Conservation (phyloP, 2,329 filamentous ascomycete genomes). For the Byssoonygena ceratinophila region DNA sequence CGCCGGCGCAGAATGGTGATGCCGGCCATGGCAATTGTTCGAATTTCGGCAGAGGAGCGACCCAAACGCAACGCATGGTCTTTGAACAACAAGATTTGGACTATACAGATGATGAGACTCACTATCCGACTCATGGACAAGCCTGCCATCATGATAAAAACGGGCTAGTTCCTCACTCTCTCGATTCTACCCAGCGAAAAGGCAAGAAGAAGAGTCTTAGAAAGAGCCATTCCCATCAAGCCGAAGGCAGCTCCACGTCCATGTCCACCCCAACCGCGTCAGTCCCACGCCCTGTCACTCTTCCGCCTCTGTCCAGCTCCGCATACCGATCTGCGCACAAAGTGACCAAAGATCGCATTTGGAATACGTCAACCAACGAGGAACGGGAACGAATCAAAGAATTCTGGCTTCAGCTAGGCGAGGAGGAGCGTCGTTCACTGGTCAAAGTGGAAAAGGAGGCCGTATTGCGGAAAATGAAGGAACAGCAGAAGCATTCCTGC, state of each 20-base stretch:
- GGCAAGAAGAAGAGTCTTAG: slow-evolving; percentile 36
- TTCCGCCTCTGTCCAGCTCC: slow-evolving; percentile 35
- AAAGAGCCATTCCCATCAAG: slow-evolving; percentile 28
- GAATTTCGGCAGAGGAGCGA: slow-evolving; percentile 24
- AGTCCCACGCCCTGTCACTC: slow-evolving; percentile 33
- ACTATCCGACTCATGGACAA: slow-evolving; percentile 28
- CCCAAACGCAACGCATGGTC: slow-evolving; percentile 1
- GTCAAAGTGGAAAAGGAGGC: slow-evolving; percentile 99
- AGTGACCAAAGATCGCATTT: slow-evolving; percentile 71
- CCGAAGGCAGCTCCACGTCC: slow-evolving; percentile 32
- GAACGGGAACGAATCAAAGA: slow-evolving; percentile 96
- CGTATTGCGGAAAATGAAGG: slow-evolving; percentile 98
- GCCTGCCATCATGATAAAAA: slow-evolving; percentile 20
- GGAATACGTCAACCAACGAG: slow-evolving; percentile 90
- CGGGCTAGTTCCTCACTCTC: slow-evolving; percentile 17
- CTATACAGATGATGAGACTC: slow-evolving; percentile 45
- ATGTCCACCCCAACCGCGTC: slow-evolving; percentile 37
- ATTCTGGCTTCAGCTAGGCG: slow-evolving; percentile 90
- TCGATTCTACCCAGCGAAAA: slow-evolving; percentile 24
- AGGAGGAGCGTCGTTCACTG: slow-evolving; percentile 86
- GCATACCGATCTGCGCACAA: slow-evolving; percentile 35
- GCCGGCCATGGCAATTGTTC: slow-evolving; percentile 13
- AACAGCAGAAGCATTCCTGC: slow-evolving; percentile 98
- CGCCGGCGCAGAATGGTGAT: slow-evolving; percentile 29
- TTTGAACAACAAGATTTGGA: slow-evolving; percentile 38